Evolutionary conservation across 495 filamentous ascomycete genomes (phyloP), one percentile per base, ranked within the genome.

Genomic region (Xylaria intraflava): DNA sequence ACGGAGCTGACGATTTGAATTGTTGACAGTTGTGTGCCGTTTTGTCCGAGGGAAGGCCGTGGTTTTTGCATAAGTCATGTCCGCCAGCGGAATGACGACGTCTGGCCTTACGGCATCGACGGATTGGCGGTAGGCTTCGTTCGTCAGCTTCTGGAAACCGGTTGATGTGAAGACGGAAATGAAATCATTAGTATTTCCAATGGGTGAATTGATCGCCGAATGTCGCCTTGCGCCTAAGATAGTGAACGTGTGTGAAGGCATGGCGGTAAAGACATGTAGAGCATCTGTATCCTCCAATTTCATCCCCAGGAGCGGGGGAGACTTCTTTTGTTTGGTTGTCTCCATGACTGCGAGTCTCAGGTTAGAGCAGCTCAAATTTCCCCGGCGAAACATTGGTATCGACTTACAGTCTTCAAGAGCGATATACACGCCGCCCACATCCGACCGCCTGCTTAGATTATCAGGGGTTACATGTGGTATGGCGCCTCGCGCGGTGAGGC

Each of bases 331-430:
- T 44, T 73, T 73, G 16, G 76, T 73, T 57, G 80, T 83, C 69
- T 94, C 90, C 70, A 95, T 80, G 70, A 91, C 90, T 95, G 66
- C 60, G 43, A 55, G 45, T 24, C 43, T 30, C 38, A 6, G 7
- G 24, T 48, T 14, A 54, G 51, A 14, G 17, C 46, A 27, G 16
- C 26, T 22, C 14, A 31, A 5, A 12, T 27, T 10, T 27, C 17
- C 17, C 9, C 1, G 20, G 26, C 9, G 10, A 5, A 3, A 12
- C 31, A 6, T 24, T 6, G 6, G 7, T 16, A 3, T 29, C 31
- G 14, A 78, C 85, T 72, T 72, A 96, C 93, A 98, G 69, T 98
- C 94, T 78, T 98, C 93, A 11, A 97, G 69, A 11, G 87, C 89
- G 51, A 90, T 73, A 67, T 92, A 95, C 22, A 89, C 73, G 43